phyloP scores from a whole-genome alignment of 352 stramenopile species.

The Globisporangium middletonii region DNA sequence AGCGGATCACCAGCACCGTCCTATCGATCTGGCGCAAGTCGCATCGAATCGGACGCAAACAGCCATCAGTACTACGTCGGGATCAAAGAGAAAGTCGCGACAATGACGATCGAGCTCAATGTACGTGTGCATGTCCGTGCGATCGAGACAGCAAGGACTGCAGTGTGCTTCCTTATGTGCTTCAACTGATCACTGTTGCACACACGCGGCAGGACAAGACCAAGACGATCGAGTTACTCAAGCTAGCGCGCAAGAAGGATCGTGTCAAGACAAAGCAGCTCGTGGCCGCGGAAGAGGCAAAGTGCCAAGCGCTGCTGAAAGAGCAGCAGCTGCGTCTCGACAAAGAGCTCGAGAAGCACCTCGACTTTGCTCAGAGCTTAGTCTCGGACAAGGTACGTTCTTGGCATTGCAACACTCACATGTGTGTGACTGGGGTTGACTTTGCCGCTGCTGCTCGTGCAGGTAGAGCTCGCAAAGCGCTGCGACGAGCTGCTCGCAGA shows the following conservation, averaged over 20 bases:
- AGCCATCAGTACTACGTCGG: slow-evolving; percentile 60
- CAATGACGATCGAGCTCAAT: slow-evolving; percentile 72
- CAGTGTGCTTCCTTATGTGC: too few species aligned
- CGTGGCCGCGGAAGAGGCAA: slow-evolving; percentile 37
- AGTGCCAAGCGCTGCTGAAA: slow-evolving; percentile 42
- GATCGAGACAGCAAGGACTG: background rate
- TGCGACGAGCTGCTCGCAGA: slow-evolving; percentile 70
- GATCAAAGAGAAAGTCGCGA: slow-evolving; percentile 79
- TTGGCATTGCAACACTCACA: background rate
- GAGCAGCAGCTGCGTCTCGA: slow-evolving; percentile 55
- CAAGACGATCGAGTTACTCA: slow-evolving; percentile 81
- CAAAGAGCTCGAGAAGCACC: slow-evolving; percentile 73
- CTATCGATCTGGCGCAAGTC: slow-evolving; percentile 27
- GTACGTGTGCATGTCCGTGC: slow-evolving; percentile 17
- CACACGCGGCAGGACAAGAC: slow-evolving; percentile 54
- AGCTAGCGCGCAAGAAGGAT: slow-evolving; percentile 71
- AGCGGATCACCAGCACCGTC: slow-evolving; percentile 21
- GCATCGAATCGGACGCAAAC: slow-evolving; percentile 21
- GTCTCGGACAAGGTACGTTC: slow-evolving; percentile 63
- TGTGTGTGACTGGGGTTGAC: too few species aligned
- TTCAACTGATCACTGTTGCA: background rate
- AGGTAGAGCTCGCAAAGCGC: slow-evolving; percentile 59
- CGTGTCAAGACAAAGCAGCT: slow-evolving; percentile 57
- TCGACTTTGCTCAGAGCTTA: slow-evolving; percentile 75
- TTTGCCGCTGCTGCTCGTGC: background rate